Conservation (phyloP, 2,329 filamentous ascomycete species). For the Daldinia eschscholtzii region DNA sequence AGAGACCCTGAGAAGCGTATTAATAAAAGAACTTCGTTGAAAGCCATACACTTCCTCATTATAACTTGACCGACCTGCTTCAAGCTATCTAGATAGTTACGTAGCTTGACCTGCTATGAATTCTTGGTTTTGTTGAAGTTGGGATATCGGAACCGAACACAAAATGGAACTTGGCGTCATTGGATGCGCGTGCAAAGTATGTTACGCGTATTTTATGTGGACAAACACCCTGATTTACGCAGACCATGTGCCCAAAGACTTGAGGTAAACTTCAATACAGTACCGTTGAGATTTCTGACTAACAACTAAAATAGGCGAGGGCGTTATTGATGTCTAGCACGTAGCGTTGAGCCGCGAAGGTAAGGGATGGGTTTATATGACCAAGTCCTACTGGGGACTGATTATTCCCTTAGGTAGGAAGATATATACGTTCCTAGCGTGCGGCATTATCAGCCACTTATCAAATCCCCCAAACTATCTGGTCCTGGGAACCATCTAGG, state of each 20-base stretch:
- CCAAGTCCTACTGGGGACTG: neutral
- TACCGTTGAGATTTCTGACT: neutral
- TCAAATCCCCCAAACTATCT: neutral
- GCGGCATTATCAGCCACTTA: neutral
- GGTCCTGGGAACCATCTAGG: no score
- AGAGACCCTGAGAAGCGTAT: no score
- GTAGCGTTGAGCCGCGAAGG: neutral
- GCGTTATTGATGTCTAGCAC: neutral
- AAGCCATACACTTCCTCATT: no score
- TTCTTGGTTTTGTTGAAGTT: no score
- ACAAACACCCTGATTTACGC: neutral
- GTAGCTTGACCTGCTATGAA: neutral
- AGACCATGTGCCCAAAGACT: neutral
- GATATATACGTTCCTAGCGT: neutral
- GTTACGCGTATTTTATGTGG: neutral
- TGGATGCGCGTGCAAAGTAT: neutral
- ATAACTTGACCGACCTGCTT: neutral
- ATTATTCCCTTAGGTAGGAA: neutral
- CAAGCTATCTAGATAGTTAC: neutral
- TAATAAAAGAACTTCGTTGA: no score
- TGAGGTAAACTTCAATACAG: neutral
- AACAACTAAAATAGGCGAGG: neutral
- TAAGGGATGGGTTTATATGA: neutral
- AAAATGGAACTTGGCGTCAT: neutral
- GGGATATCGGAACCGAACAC: neutral